phyloP scores from a whole-genome alignment of 768 basidiomycete genomes.

The Lenzites betulinus region DNA sequence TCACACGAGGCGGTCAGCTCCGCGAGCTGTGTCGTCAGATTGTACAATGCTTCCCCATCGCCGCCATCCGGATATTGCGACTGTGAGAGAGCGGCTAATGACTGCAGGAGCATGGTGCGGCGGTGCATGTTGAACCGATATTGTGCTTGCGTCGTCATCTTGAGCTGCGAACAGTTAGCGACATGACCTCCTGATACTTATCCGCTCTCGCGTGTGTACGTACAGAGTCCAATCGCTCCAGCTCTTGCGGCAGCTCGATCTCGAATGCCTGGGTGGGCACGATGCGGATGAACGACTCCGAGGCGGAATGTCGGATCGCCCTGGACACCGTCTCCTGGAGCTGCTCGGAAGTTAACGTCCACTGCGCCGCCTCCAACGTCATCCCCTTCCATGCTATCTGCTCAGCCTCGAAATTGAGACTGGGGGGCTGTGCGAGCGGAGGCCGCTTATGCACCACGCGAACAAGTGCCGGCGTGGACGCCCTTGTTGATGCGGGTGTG shows the following conservation, averaged over 20 bases:
- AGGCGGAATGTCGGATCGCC: slow-evolving; percentile 68
- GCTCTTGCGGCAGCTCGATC: slow-evolving; percentile 56
- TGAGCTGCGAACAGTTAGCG: slow-evolving; percentile 33
- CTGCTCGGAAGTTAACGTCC: slow-evolving; percentile 50
- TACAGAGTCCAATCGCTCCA: slow-evolving; percentile 51
- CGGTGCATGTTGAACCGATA: slow-evolving; percentile 69
- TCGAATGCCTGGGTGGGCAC: slow-evolving; percentile 66
- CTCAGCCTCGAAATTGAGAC: slow-evolving; percentile 56
- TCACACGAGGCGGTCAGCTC: slow-evolving; percentile 62
- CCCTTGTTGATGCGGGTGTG: slow-evolving; percentile 14
- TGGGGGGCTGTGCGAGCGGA: slow-evolving; percentile 48
- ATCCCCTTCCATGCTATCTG: slow-evolving; percentile 69
- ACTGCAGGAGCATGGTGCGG: slow-evolving; percentile 71
- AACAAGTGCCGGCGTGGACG: slow-evolving; percentile 21
- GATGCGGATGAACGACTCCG: slow-evolving; percentile 71
- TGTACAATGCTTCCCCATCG: slow-evolving; percentile 43
- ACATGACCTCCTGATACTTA: not conserved
- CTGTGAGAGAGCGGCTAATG: slow-evolving; percentile 55
- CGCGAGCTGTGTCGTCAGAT: slow-evolving; percentile 58
- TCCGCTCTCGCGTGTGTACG: not conserved
- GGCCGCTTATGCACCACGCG: slow-evolving; percentile 27
- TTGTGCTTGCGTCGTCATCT: slow-evolving; percentile 57
- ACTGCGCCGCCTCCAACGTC: slow-evolving; percentile 71
- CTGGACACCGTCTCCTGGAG: slow-evolving; percentile 73
- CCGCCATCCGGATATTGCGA: slow-evolving; percentile 32